phyloP scores from a whole-genome alignment of 2,329 filamentous ascomycete genomes.

The Endoconidiophora polonica region DNA sequence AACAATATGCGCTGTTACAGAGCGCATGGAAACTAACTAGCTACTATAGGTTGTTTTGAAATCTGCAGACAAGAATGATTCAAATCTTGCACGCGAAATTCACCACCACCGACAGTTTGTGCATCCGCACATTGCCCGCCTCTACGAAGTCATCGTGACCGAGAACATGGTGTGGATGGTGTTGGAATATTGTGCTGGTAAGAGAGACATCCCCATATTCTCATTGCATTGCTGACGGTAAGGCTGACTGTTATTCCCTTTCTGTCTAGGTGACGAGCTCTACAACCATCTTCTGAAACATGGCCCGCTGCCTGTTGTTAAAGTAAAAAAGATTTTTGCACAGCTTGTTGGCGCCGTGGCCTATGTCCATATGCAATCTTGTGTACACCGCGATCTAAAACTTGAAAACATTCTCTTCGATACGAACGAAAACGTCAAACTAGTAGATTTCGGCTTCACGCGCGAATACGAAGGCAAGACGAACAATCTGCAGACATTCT shows the following conservation, averaged over 20 bases:
- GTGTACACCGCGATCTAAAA: slow-evolving; percentile 92
- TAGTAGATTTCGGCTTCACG: slow-evolving; percentile 96
- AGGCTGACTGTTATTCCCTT: neutral
- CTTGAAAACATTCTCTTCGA: slow-evolving; percentile 65
- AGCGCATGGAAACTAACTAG: neutral
- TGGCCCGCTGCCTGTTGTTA: slow-evolving; percentile 65
- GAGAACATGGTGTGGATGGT: slow-evolving; percentile 92
- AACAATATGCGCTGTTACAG: no score
- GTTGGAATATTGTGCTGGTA: slow-evolving; percentile 88
- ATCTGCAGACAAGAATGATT: slow-evolving; percentile 88
- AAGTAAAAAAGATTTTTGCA: slow-evolving; percentile 89
- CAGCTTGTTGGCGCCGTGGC: slow-evolving; percentile 88
- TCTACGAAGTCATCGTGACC: slow-evolving; percentile 97
- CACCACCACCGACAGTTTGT: slow-evolving; percentile 97
- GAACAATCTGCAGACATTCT: slow-evolving; percentile 93
- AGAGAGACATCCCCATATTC: slow-evolving; percentile 14
- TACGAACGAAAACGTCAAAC: slow-evolving; percentile 91
- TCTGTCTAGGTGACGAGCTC: slow-evolving; percentile 63
- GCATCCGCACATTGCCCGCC: slow-evolving; percentile 86
- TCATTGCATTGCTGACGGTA: neutral
- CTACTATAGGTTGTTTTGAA: slow-evolving; percentile 66
- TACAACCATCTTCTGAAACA: slow-evolving; percentile 89
- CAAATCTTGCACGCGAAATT: slow-evolving; percentile 91
- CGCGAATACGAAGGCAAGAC: slow-evolving; percentile 90
- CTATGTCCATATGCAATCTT: slow-evolving; percentile 89